Evolutionary conservation across 2,329 filamentous ascomycete species (phyloP).

Genomic region (Polychaeton citri): DNA sequence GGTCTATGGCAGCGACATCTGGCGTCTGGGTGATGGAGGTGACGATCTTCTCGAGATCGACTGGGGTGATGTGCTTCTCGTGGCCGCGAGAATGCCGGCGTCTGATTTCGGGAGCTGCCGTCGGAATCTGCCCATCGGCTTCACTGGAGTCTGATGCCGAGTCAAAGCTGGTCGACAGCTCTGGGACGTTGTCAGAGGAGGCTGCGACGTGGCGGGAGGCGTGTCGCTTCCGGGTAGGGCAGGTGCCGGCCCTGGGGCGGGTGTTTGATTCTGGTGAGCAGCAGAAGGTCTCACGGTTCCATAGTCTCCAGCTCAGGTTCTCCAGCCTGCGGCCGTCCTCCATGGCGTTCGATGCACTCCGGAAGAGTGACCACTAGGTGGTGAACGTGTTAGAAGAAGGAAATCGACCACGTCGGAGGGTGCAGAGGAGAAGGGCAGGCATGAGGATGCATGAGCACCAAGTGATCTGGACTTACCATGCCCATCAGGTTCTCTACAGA

Average conservation of each 20-base stretch:
- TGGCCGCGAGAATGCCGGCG: conserved; percentile 61
- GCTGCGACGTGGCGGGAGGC: conserved; percentile 8
- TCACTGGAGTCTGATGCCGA: conserved; percentile 27
- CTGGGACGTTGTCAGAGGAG: conserved; percentile 21
- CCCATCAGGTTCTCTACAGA: conserved; percentile 89
- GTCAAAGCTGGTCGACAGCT: conserved; percentile 34
- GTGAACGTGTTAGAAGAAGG: conserved; percentile 4
- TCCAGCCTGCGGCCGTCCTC: conserved; percentile 86
- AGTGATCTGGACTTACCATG: conserved; percentile 39
- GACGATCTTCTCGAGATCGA: conserved; percentile 88
- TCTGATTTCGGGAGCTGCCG: conserved; percentile 52
- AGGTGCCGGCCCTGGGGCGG: conserved; percentile 11
- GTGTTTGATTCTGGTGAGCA: conserved; percentile 48
- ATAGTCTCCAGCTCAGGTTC: conserved; percentile 90
- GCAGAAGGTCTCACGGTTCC: conserved; percentile 88
- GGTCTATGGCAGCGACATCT: conserved; percentile 46
- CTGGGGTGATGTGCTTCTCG: conserved; percentile 83
- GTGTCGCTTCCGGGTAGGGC: conserved; percentile 5
- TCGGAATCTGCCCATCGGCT: conserved; percentile 31
- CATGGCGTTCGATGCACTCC: conserved; percentile 84
- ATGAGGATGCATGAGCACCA: no score
- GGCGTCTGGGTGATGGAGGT: conserved; percentile 79
- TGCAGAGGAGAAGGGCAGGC: not conserved
- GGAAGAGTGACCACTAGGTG: conserved; percentile 55
- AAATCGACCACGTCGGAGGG: conserved; percentile 12